Conservation (phyloP, 805 yeast species). For the Sugiyamaella smithiae region DNA sequence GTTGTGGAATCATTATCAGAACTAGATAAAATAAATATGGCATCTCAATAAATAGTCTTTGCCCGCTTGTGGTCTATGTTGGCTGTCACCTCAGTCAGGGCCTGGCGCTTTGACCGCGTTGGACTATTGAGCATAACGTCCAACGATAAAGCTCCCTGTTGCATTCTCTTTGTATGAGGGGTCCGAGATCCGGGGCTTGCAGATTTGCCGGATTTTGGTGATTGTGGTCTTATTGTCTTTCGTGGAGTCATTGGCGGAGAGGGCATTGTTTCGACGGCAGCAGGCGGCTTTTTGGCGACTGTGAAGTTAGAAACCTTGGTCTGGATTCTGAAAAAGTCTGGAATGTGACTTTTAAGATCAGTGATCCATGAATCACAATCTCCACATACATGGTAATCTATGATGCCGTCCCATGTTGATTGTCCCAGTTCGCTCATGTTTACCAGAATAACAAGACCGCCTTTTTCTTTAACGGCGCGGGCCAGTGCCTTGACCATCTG, state of each 20-base stretch:
- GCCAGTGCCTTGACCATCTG: slow-evolving; percentile 69
- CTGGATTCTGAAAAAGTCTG: slow-evolving; percentile 16
- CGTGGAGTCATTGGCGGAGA: slow-evolving; percentile 15
- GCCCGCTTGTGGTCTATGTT: neutral
- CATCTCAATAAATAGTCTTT: neutral
- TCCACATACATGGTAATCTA: slow-evolving; percentile 74
- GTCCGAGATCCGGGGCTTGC: slow-evolving; percentile 4
- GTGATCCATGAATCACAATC: slow-evolving; percentile 83
- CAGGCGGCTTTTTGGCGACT: neutral
- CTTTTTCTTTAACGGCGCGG: slow-evolving; percentile 63
- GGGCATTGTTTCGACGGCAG: neutral
- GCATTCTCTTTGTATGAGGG: slow-evolving; percentile 9
- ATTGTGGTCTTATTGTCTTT: neutral
- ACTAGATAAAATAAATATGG: too few relatives aligned
- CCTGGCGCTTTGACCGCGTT: neutral
- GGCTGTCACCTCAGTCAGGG: neutral
- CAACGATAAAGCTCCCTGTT: slow-evolving; percentile 11
- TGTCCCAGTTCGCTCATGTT: slow-evolving; percentile 62
- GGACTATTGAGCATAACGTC: slow-evolving; percentile 12
- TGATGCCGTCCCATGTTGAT: slow-evolving; percentile 62
- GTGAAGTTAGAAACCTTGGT: slow-evolving; percentile 10
- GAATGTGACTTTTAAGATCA: slow-evolving; percentile 10
- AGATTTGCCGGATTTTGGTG: neutral
- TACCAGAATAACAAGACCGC: slow-evolving; percentile 74
- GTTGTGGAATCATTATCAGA: too few relatives aligned